Conservation (phyloP, 164 flowering plant genomes). For the Chimonanthus praecox region DNA sequence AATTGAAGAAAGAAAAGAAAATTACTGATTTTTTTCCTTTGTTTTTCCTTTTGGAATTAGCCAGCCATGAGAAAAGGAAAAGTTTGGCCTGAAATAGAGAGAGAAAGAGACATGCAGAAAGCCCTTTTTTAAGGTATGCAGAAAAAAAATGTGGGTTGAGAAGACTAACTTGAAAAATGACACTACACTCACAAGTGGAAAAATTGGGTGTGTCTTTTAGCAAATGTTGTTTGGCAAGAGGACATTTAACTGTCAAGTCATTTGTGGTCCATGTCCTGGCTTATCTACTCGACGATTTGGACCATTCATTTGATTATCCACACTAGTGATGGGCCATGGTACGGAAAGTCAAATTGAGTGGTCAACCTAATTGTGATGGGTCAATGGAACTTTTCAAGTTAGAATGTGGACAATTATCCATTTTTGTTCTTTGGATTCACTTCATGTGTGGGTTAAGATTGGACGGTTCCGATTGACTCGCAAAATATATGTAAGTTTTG, state of each 20-base stretch:
- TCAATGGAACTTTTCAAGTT: background rate
- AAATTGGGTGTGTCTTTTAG: background rate
- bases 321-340: background rate
- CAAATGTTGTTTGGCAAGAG: background rate
- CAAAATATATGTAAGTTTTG: too few relatives aligned
- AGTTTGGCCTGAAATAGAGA: background rate
- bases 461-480: background rate
- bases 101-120: slow-evolving; percentile 5
- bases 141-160: background rate
- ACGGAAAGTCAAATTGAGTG: background rate
- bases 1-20: background rate
- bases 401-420: background rate
- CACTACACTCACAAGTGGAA: background rate
- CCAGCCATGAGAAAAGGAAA: background rate
- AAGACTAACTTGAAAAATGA: background rate
- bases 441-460: background rate
- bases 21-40: too few relatives aligned
- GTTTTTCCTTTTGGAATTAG: too few relatives aligned
- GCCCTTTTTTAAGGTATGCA: background rate
- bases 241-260: background rate
- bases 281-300: background rate
- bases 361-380: background rate
- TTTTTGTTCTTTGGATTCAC: background rate
- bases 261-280: background rate
- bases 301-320: background rate